Evolutionary conservation across 768 basidiomycete species (phyloP), one percentile per base, ranked within the genome.

Genomic region (Hypsizygus marmoreus): DNA sequence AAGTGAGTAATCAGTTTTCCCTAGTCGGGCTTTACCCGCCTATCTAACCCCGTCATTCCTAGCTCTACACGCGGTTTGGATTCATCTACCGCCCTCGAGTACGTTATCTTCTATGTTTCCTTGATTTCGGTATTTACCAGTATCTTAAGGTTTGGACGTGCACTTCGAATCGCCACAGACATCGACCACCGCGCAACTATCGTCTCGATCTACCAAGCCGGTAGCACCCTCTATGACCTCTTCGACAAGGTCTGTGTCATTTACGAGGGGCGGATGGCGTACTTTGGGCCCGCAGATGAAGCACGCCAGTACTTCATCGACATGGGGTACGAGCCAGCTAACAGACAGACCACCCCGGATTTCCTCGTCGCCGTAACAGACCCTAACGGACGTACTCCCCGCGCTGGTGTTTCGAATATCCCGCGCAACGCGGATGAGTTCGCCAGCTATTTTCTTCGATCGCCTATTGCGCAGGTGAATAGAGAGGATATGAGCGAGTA

Each of bases 201-300:
- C 47, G 88, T 88, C 16, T 86, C 89, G 0, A 81, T 94, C 31
- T 91, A 93, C 65, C 91, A 93, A 67, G 89, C 88, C 9, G 83
- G 86, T 40, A 88, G 91, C 61, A 72, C 74, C 2, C 65, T 88
- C 0, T 85, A 80, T 51, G 42, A 77, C 9, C 65, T 75, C 4
- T 94, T 77, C 60, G 71, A 92, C 73, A 88, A 89, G 60, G 74
- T 91, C 6, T 83, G 86, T 57, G 73, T 92, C 40, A 77, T 93
- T 55, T 81, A 86, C 62, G 85, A 86, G 57, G 86, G 88, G 11
- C 70, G 73, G 17, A 82, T 86, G 75, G 80, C 80, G n/a, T 93
- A 86, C 68, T 91, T 79, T 48, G 91, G 90, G 0, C 81, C 80
- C 2, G 79, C 81, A 10, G 64, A 74, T 35, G 62, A 76, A 37